Percentiles rank a stretch among this genome's conserved stretches.
phyloP scores from a whole-genome alignment of 2,329 filamentous ascomycete genomes.

The Scolecobasidium constrictum region DNA sequence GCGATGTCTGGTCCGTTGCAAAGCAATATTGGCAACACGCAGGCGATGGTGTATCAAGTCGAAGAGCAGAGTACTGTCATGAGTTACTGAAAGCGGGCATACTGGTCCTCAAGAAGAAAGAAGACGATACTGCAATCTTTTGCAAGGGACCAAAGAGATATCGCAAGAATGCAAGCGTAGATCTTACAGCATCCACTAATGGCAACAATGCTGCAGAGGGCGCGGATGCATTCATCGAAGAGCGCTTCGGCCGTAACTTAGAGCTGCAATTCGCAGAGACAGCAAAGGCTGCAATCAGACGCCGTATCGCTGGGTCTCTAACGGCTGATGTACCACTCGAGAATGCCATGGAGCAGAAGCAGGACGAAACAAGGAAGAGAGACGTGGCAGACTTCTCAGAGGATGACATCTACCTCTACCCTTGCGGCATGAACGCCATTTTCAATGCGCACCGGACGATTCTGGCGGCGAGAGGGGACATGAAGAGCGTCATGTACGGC shows the following conservation, averaged over 20 bases:
- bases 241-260: conserved; percentile 86
- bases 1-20: conserved; percentile 57
- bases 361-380: conserved; percentile 25
- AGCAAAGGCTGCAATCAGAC: conserved; percentile 74
- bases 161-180: conserved; percentile 32
- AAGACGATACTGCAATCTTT: conserved; percentile 27
- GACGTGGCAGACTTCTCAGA: conserved; percentile 58
- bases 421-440: conserved; percentile 90
- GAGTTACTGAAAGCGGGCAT: conserved; percentile 60
- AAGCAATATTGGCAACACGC: conserved; percentile 99
- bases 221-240: conserved; percentile 74
- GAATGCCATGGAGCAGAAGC: conserved; percentile 44
- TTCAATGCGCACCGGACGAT: conserved; percentile 76
- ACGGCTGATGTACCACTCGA: conserved; percentile 58
- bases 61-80: conserved; percentile 82
- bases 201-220: conserved; percentile 37
- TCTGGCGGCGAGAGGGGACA: conserved; percentile 48
- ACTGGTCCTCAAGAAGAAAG: conserved; percentile 39
- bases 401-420: conserved; percentile 80
- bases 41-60: conserved; percentile 84
- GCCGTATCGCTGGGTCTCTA: conserved; percentile 80
- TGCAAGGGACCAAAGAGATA: conserved; percentile 72
- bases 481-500: conserved; percentile 78
- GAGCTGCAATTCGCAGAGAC: conserved; percentile 67
- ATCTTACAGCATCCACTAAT: conserved; percentile 1